Base-by-base conservation (phyloP, 208 protist species). In the Trypanosoma grayi region DNA sequence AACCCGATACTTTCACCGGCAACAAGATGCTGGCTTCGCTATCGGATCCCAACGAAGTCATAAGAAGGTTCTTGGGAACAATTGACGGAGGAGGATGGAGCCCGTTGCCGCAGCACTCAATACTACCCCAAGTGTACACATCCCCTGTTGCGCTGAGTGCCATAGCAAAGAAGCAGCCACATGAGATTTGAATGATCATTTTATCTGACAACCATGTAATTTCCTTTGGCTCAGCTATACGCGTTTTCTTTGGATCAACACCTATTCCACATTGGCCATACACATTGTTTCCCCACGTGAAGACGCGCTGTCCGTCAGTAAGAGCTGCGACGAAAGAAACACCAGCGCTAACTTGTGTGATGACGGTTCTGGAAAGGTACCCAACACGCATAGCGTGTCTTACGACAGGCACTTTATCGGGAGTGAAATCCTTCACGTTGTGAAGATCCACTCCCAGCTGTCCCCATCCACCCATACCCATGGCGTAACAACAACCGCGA, bases 51-150 rank as follows among this genome's bases (percentile, higher is more conserved):
- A 90, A 20, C 31, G 60, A 45, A 4, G 54, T 59, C 72, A 83
- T 85, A 44, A 90, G 71, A 60, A 93, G 59, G 46, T 77, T 70
- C 30, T 53, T 16, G 2, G 83, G 81, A 27, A 86, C 67, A 11
- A 73, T 33, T n/a, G 79, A 53, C 39, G 58, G 40, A 20, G 62
- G 40, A 14, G 81, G 83, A 45, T 86, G 60, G 27, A 82, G 47
- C n/a, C 83, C 87, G 20, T 85, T 48, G 11, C 87, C 87, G 58
- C 83, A 89, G 77, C 87, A 93, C 59, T 93, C 87, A 48, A 91
- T 78, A 24, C 44, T 71, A 45, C 87, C 87, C 87, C 87, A 94
- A 50, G 71, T 80, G 61, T 89, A 94, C 44, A 94, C 84, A 20
- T 88, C 69, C 8, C 84, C 85, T 5, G 62, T 77, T 41, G 54